Base-by-base conservation (phyloP, 345 rosid genomes). In the Erodium maritimum region DNA sequence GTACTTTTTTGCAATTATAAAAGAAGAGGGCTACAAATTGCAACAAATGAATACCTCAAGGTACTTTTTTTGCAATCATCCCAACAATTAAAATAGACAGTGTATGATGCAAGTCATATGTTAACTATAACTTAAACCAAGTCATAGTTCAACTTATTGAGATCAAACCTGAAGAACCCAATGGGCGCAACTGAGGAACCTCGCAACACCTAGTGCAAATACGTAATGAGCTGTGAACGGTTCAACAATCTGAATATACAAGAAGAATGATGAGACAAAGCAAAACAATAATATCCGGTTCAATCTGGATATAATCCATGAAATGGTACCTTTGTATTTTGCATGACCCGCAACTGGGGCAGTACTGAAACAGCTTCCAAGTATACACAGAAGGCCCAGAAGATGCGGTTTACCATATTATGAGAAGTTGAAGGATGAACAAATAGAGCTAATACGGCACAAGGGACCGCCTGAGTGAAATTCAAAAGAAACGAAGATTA, bases 181-280 rank as follows among this genome's bases (percentile, higher is more conserved):
- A 67, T 90, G 99, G 46, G 99, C 99, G 65, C 99, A 94, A 74
- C 96, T 88, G 66, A 94, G 75, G 73, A 90, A 94, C 75, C 99
- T 85, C 23, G 99, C 99, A 60, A 94, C 88, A 64, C 99, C 99
- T 67, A 94, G 66, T 5, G 99, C 99, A 79, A 94, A 94, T 54
- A 94, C 99, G 75, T 94, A 94, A 82, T 94, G 99, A 50, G 99
- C 97, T 2, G 99, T 94, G 80, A 94, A 94, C 54, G 99, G 99
- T 70, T 94, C 99, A 20, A 94, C 97, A 53, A 94, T 94, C 99
- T 94, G 89, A 59, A 71, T 72, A 60, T n/a, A 70, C 25, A 60
- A 61, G 7, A 2, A 61, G 23, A 5, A 63, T 19, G 19, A 58
- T 63, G 19, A 24, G 58, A 53, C 37, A 58, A 33, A 64, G 65